Conservation (phyloP, 768 basidiomycete genomes). For the Galerina marginata region DNA sequence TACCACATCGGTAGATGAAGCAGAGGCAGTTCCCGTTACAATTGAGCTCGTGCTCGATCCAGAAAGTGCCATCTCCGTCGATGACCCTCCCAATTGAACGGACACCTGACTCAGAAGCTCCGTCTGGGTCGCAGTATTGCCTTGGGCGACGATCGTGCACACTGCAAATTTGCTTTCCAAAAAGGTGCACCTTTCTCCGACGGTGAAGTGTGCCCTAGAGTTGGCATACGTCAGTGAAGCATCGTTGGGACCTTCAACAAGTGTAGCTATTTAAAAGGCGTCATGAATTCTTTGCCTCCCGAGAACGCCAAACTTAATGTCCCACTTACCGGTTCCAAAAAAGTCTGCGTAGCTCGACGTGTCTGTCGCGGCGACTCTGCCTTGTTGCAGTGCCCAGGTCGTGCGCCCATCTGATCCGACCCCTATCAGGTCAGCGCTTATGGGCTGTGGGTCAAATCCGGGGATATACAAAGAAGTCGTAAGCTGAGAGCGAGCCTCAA, state of each 20-base stretch:
- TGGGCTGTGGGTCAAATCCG: slow-evolving; percentile 48
- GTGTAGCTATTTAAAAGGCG: slow-evolving; percentile 36
- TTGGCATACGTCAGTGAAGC: slow-evolving; percentile 44
- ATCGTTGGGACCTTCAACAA: slow-evolving; percentile 47
- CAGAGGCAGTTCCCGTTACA: background rate
- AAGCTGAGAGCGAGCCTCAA: background rate
- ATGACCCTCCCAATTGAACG: background rate
- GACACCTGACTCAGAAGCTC: slow-evolving; percentile 15
- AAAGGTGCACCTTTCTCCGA: slow-evolving; percentile 30
- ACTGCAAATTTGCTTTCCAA: slow-evolving; percentile 28
- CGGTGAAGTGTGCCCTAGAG: slow-evolving; percentile 26
- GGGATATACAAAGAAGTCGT: slow-evolving; percentile 49
- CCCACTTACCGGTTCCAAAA: slow-evolving; percentile 42
- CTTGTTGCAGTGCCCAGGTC: slow-evolving; percentile 46
- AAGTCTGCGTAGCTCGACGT: slow-evolving; percentile 36
- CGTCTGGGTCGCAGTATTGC: slow-evolving; percentile 32
- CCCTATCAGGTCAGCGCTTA: slow-evolving; percentile 47
- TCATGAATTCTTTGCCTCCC: background rate
- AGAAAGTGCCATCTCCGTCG: background rate
- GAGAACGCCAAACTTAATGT: background rate
- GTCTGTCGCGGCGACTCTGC: slow-evolving; percentile 34
- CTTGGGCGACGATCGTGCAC: slow-evolving; percentile 29
- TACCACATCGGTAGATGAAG: slow-evolving; percentile 4
- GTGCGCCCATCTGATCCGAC: slow-evolving; percentile 46
- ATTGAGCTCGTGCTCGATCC: background rate